Evolutionary conservation across 169 alveolate genomes (phyloP).

Genomic region (Eimeria sp.): DNA sequence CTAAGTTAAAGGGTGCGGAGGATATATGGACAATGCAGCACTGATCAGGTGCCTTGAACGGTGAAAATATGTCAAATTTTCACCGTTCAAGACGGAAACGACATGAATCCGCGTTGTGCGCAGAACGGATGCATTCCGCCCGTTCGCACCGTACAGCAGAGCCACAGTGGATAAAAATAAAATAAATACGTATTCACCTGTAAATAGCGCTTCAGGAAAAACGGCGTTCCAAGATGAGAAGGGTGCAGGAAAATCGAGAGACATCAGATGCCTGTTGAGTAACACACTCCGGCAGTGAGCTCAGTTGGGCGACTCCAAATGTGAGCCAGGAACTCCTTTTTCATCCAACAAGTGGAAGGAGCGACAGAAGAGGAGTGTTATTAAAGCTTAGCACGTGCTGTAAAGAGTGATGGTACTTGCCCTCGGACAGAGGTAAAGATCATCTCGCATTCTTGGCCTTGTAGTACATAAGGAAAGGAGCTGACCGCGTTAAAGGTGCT

Average conservation of each 20-base stretch:
- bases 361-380: background rate
- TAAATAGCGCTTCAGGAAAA: slow-evolving; percentile 67
- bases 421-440: slow-evolving; percentile 85
- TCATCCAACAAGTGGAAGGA: background rate
- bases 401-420: background rate
- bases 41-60: background rate
- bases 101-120: background rate
- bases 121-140: background rate
- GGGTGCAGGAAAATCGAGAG: slow-evolving; percentile 73
- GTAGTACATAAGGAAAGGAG: slow-evolving; percentile 48
- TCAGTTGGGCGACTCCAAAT: background rate
- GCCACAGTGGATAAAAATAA: no score
- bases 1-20: background rate
- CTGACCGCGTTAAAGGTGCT: slow-evolving; percentile 84
- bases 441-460: slow-evolving; percentile 79
- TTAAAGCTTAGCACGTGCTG: background rate
- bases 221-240: slow-evolving; percentile 76
- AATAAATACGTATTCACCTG: slow-evolving; percentile 27
- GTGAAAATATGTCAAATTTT: background rate
- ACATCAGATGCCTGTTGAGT: slow-evolving; percentile 80
- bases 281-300: background rate
- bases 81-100: background rate
- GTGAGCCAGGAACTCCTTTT: background rate
- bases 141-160: background rate
- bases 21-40: background rate